Evolutionary conservation across 805 yeast species (phyloP).

Genomic region (Priceomyces haplophilus): DNA sequence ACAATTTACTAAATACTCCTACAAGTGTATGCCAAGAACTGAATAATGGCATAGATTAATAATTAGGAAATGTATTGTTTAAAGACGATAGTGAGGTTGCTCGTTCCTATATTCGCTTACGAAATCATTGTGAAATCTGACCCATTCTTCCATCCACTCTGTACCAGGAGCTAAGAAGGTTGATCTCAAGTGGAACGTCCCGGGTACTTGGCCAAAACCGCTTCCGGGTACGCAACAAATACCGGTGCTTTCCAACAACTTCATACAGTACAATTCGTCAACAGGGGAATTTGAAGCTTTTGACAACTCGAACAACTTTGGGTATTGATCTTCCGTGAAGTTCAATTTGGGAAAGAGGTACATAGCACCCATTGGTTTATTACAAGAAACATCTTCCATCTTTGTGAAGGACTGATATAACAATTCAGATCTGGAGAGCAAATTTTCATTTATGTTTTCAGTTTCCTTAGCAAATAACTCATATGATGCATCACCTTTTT

Average conservation of each 20-base stretch:
- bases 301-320: constrained; percentile 62
- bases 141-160: constrained; percentile 82
- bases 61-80: background rate
- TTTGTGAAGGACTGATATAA: constrained; percentile 68
- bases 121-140: constrained; percentile 72
- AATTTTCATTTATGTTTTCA: constrained; percentile 54
- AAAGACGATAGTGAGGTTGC: background rate
- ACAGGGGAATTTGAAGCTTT: constrained; percentile 53
- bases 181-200: constrained; percentile 90
- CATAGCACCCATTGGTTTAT: constrained; percentile 96
- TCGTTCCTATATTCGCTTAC: constrained; percentile 48
- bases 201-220: constrained; percentile 91
- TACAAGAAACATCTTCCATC: constrained; percentile 83
- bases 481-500: constrained; percentile 70
- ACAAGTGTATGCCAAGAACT: no score
- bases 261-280: constrained; percentile 87
- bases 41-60: no score
- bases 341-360: constrained; percentile 82
- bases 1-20: no score
- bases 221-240: constrained; percentile 97
- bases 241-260: constrained; percentile 82
- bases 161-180: constrained; percentile 95
- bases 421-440: constrained; percentile 58
- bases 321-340: constrained; percentile 46
- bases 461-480: constrained; percentile 65